Conservation (phyloP, 2,329 filamentous ascomycete species). For the Chrysoporthe deuterocubensis region DNA sequence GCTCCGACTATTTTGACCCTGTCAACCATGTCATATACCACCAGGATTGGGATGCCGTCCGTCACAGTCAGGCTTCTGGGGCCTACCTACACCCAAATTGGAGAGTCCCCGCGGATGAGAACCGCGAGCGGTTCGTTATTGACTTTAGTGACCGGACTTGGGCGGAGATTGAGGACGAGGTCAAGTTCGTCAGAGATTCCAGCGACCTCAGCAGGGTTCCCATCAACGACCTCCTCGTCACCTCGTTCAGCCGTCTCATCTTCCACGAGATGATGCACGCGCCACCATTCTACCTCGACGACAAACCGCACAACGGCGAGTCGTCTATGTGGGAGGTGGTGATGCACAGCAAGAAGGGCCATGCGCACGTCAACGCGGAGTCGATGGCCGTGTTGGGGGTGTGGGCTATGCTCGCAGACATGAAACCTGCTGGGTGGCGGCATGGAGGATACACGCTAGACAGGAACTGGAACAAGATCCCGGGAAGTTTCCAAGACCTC, state of each 20-base stretch:
- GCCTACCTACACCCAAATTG: not conserved
- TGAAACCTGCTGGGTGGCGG: not conserved
- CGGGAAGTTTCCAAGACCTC: constrained; percentile 15
- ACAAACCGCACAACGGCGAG: not conserved
- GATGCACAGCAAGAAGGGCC: constrained; percentile 21
- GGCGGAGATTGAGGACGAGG: constrained; percentile 10
- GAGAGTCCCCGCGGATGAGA: constrained; percentile 4
- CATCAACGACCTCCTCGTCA: constrained; percentile 15
- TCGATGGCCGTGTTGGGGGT: constrained; percentile 17
- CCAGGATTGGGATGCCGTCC: not conserved
- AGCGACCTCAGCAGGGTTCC: constrained; percentile 1
- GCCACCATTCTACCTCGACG: constrained; percentile 19
- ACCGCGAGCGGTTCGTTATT: constrained; percentile 17
- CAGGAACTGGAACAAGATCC: constrained; percentile 13
- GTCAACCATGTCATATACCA: constrained; percentile 17
- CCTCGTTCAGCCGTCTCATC: constrained; percentile 17
- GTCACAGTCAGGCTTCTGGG: constrained; percentile 13
- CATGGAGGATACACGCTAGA: constrained; percentile 20
- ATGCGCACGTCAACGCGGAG: constrained; percentile 23
- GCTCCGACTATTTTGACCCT: constrained; percentile 14
- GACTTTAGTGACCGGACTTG: constrained; percentile 18
- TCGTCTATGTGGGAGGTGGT: constrained; percentile 18
- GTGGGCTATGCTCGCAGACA: constrained; percentile 20
- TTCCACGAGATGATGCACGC: constrained; percentile 21
- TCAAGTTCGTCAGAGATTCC: not conserved